phyloP scores from a whole-genome alignment of 257 asterid genomes.

The Fraxinus anomala region DNA sequence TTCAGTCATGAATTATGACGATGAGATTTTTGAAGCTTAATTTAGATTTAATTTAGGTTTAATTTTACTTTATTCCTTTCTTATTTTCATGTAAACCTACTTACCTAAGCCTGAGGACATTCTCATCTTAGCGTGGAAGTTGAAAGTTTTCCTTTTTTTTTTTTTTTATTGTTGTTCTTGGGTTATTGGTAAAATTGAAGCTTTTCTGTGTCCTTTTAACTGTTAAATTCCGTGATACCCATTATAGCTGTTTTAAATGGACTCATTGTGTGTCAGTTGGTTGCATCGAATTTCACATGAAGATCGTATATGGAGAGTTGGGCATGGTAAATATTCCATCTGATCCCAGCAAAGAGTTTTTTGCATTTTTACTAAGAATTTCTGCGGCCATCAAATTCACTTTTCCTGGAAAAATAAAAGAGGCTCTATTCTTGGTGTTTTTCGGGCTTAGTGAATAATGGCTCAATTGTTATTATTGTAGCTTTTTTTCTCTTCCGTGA shows the following conservation, averaged over 20 bases:
- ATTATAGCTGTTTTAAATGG: background rate
- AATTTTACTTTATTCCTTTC: background rate
- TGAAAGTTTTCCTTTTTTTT: background rate
- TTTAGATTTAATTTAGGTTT: no score
- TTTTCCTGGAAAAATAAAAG: no score
- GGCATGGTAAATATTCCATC: no score
- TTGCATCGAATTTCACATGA: background rate
- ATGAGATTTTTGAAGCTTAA: background rate
- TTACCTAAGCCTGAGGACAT: background rate
- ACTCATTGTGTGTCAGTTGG: background rate
- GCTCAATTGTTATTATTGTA: background rate
- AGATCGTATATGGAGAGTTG: background rate
- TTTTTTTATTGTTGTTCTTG: background rate
- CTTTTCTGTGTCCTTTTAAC: background rate
- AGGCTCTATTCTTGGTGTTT: background rate
- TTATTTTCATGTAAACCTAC: background rate
- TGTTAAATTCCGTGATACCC: background rate
- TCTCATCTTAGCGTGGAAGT: background rate
- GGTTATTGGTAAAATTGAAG: background rate
- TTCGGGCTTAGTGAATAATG: background rate
- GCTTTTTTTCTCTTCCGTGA: no score
- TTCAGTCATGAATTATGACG: background rate
- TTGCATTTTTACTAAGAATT: background rate
- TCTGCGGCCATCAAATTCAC: no score
- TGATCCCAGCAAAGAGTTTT: background rate